phyloP scores from a whole-genome alignment of 768 basidiomycete genomes.

The Cystofilobasidium bisporidii region DNA sequence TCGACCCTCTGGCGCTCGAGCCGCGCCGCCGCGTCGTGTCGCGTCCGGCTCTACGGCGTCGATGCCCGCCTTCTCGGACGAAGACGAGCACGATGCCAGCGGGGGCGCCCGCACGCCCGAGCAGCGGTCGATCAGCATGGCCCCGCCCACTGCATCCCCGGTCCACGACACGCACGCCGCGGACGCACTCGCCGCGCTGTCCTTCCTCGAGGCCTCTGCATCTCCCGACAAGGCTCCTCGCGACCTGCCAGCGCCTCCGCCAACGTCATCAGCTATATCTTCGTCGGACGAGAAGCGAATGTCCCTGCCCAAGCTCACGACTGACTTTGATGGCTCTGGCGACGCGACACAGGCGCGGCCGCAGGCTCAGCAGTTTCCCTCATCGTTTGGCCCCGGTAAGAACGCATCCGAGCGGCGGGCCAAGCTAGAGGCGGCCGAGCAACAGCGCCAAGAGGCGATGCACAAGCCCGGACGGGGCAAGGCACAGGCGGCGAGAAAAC shows the following conservation, averaged over 20 bases:
- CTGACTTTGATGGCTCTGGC: slow-evolving; percentile 20
- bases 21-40: slow-evolving; percentile 17
- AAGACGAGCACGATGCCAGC: not conserved
- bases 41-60: slow-evolving; percentile 9
- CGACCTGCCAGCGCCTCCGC: slow-evolving; percentile 36
- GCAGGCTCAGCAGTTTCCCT: slow-evolving; percentile 47
- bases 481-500: slow-evolving; percentile 33
- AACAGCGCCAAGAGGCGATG: slow-evolving; percentile 65
- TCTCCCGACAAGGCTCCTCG: slow-evolving; percentile 25
- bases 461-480: slow-evolving; percentile 58
- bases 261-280: slow-evolving; percentile 20
- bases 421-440: slow-evolving; percentile 71
- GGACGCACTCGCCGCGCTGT: slow-evolving; percentile 69
- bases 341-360: slow-evolving; percentile 14
- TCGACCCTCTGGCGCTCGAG: slow-evolving; percentile 25
- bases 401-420: slow-evolving; percentile 76
- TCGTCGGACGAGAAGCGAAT: slow-evolving; percentile 34
- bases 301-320: slow-evolving; percentile 32
- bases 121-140: not conserved
- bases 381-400: slow-evolving; percentile 79
- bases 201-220: slow-evolving; percentile 52
- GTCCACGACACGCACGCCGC: slow-evolving; percentile 34
- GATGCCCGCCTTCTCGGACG: slow-evolving; percentile 23
- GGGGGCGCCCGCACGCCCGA: not conserved
- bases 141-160: slow-evolving; percentile 1